Evolutionary conservation across 108 stramenopile species (phyloP).

Genomic region (Cyclotella choctawhatcheeana): DNA sequence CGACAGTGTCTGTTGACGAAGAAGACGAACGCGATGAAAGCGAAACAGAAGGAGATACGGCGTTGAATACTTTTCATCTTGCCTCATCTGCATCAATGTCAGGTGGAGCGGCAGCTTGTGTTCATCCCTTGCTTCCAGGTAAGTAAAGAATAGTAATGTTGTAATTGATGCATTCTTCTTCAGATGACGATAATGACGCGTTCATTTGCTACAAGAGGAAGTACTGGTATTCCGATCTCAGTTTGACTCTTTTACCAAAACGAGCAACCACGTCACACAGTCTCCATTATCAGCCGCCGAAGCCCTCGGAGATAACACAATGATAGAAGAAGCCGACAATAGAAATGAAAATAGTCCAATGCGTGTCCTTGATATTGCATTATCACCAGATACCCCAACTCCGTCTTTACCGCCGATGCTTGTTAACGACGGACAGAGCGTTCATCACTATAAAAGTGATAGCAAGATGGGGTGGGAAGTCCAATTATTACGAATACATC

Average conservation of each 20-base stretch:
- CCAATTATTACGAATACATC: slow-evolving; percentile 55
- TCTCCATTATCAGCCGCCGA: not conserved
- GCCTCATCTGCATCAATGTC: slow-evolving; percentile 39
- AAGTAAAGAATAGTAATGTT: not conserved
- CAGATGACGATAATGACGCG: not conserved
- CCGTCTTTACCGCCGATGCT: not conserved
- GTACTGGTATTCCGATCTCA: slow-evolving; percentile 24
- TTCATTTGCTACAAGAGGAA: slow-evolving; percentile 6
- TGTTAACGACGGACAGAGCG: not conserved
- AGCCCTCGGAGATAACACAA: not conserved
- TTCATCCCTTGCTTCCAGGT: slow-evolving; percentile 28
- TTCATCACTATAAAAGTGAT: not conserved
- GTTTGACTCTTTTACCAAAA: not conserved
- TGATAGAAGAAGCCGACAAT: not conserved
- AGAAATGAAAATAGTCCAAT: not conserved
- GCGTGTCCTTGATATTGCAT: not conserved
- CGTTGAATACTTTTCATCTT: slow-evolving; percentile 21
- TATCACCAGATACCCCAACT: not conserved
- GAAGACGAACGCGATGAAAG: slow-evolving; percentile 4
- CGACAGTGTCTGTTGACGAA: slow-evolving; percentile 9
- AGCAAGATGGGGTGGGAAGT: slow-evolving; percentile 58
- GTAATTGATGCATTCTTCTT: not conserved
- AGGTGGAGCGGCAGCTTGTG: slow-evolving; percentile 34
- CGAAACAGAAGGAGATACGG: not conserved
- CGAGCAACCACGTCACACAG: not conserved